Evolutionary conservation across 2,329 filamentous ascomycete species (phyloP), one percentile per base, ranked within the genome.

Genomic region (Harringtonia lauricola): DNA sequence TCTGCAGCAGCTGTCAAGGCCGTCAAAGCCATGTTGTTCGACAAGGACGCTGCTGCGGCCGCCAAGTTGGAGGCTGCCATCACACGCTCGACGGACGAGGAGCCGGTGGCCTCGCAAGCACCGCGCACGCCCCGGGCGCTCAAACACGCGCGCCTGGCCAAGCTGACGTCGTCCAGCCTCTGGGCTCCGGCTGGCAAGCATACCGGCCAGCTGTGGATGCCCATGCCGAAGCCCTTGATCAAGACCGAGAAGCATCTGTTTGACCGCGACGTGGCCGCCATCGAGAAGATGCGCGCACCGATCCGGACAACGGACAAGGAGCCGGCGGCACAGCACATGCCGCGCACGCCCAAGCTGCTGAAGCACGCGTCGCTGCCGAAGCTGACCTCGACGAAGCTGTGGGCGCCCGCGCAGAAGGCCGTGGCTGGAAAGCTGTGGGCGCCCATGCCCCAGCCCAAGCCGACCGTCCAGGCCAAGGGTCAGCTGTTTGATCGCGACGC

Each of bases 401-500:
- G 47, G 47, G 14, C 41, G 12, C 10, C 38, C 7, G 7, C 24
- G 24, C 24, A 26, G 0, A 37, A 29, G 12, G 28, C 8, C 10
- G 37, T 22, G 41, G 17, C 29, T 9, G 22, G 6, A 12, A 28
- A 33, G 12, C 39, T 50, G 35, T 50, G 49, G 49, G 34, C 42
- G 4, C 40, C 42, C 8, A 29, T 41, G 39, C 41, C 46, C 2
- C 28, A 41, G 8, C 43, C 42, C n/a, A 37, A 43, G 26, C 24
- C n/a, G 17, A 3, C 29, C 9, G 31, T 39, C 6, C 9, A 3
- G 9, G 44, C 38, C 47, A 42, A 44, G 36, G 37, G 26, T 2
- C 36, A 5, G n/a, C 34, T 51, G 28, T 51, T 51, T 22, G 49
- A 51, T 35, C 41, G 42, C 15, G 45, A 47, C 5, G 43, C 26